Evolutionary conservation across 177 flowering plant genomes (phyloP), one percentile per base, ranked within the genome.

Genomic region (Vitis hybrid): DNA sequence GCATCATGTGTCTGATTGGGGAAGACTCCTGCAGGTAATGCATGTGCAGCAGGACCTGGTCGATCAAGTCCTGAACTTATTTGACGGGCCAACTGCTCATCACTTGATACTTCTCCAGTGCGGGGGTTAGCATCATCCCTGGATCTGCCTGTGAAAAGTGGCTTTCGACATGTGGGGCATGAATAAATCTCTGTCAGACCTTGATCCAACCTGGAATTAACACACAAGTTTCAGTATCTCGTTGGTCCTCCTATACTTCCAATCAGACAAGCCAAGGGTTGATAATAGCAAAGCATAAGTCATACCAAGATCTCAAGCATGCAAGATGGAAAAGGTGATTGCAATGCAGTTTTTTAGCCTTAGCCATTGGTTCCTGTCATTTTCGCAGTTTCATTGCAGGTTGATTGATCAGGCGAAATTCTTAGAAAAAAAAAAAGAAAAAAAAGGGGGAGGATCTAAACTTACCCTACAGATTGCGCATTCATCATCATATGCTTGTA

Each of bases 131-230:
- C 76, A 58, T 77, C 83, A 32, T 67, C 79, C 76, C 84, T 88
- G 74, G 80, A 57, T 76, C 82, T 74, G 49, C 82, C 84, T 8
- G 69, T 68, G 84, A 90, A 90, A 64, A 93, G 92, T 54, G 99
- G 98, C 85, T 91, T 95, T 70, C 99, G 89, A 82, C 99, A 95
- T 32, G 98, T 95, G 17, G 99, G 99, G 79, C 99, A 95, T 17
- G 98, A 88, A 75, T 91, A 91, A 61, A 61, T 80, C 68, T 93
- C 97, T 70, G 65, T 87, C 56, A 84, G 71, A 66, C 98, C 94
- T 81, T 95, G 99, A 81, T 95, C 99, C 85, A 95, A 86, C 99
- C 99, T 95, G 84, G 30, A 49, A 77, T 69, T 52, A 18, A 52
- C 48, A 64, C 35, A 59, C 18, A 63, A 65, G 21, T 53, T 35